A percentile compares a stretch with the other conserved stretches of the same genome.
Evolutionary conservation across 2,329 filamentous ascomycete species (phyloP).

Genomic region (Chaetomium olivaceum): DNA sequence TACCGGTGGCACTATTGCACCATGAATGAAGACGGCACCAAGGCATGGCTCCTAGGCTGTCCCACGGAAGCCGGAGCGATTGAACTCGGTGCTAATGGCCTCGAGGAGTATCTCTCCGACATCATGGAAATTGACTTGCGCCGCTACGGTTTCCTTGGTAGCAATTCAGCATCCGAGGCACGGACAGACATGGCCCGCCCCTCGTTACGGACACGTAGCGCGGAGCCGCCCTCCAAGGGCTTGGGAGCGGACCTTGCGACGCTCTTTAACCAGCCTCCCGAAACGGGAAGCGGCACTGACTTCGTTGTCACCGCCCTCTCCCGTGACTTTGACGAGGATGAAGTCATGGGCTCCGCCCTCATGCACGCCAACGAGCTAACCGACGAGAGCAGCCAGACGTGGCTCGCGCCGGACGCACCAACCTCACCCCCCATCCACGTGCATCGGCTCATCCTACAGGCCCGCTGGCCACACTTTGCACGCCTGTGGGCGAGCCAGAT

Average conservation of each 20-base stretch:
- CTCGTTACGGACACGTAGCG: conserved; percentile 48
- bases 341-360: conserved; percentile 55
- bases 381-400: conserved; percentile 49
- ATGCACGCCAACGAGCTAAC: conserved; percentile 46
- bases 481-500: conserved; percentile 91
- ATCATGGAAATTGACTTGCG: conserved; percentile 92
- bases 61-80: conserved; percentile 69
- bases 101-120: conserved; percentile 91
- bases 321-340: conserved; percentile 72
- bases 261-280: conserved; percentile 83
- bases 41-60: conserved; percentile 95
- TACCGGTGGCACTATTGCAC: conserved; percentile 99
- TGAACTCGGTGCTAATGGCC: conserved; percentile 66
- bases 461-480: conserved; percentile 95
- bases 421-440: conserved; percentile 88
- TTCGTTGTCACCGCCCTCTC: conserved; percentile 86
- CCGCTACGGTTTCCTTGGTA: conserved; percentile 86
- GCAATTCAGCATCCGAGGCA: conserved; percentile 63
- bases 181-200: conserved; percentile 50
- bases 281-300: conserved; percentile 82
- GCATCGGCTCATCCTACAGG: conserved; percentile 89
- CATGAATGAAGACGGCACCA: conserved; percentile 91
- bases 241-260: conserved; percentile 83
- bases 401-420: conserved; percentile 61
- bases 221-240: conserved; percentile 60